phyloP scores from a whole-genome alignment of 1,284 basidiomycete genomes.

The Heterobasidion irregulare region DNA sequence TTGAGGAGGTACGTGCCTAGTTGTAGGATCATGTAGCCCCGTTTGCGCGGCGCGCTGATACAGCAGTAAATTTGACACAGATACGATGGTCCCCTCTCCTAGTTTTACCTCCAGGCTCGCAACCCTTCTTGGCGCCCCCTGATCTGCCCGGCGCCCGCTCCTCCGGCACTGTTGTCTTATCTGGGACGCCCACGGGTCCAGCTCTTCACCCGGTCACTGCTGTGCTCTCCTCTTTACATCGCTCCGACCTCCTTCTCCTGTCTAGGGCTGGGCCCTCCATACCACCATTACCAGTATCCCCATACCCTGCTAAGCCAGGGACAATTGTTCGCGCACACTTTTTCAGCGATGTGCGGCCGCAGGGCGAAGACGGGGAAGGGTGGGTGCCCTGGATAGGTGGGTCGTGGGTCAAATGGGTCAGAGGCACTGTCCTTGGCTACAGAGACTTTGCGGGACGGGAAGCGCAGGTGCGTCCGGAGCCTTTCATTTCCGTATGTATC shows the following conservation, averaged over 20 bases:
- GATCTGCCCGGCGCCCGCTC: conserved; percentile 12
- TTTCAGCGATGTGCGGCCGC: conserved; percentile 35
- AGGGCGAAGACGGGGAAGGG: conserved; percentile 22
- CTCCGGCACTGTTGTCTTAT: conserved; percentile 39
- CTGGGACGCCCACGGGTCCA: conserved; percentile 17
- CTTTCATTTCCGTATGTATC: background rate
- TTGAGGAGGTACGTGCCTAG: conserved; percentile 43
- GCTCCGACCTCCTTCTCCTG: conserved; percentile 50
- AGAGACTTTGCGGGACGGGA: conserved; percentile 50
- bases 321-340: conserved; percentile 48
- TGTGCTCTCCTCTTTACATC: conserved; percentile 49
- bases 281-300: conserved; percentile 54
- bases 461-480: conserved; percentile 34
- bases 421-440: conserved; percentile 47
- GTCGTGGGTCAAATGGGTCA: conserved; percentile 47
- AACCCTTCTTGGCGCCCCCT: conserved; percentile 10
- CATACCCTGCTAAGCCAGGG: conserved; percentile 50
- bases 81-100: conserved; percentile 35
- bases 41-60: background rate
- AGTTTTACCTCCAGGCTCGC: conserved; percentile 14
- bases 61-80: conserved; percentile 17
- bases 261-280: conserved; percentile 22
- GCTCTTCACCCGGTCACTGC: conserved; percentile 36
- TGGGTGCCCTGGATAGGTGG: conserved; percentile 47
- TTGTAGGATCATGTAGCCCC: background rate